phyloP scores from a whole-genome alignment of 768 basidiomycete species.

The Lactarius sanguifluus region DNA sequence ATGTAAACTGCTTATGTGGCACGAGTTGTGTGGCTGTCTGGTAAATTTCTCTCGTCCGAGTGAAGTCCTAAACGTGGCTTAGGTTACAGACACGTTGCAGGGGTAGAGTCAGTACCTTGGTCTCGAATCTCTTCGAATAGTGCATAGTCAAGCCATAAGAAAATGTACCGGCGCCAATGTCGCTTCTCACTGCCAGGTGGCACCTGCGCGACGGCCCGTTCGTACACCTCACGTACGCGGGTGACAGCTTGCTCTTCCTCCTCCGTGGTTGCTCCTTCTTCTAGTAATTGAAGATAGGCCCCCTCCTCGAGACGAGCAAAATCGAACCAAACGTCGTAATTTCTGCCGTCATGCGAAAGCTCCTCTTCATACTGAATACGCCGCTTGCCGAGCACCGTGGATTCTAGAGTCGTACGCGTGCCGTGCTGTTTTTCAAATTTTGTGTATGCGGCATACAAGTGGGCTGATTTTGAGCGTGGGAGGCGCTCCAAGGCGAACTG shows the following conservation, averaged over 20 bases:
- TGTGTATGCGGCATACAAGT: constrained; percentile 89
- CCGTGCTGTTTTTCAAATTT: constrained; percentile 99
- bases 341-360: constrained; percentile 82
- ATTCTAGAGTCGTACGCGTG: constrained; percentile 80
- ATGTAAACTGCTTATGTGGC: constrained; percentile 96
- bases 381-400: constrained; percentile 95
- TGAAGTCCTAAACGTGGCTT: constrained; percentile 59
- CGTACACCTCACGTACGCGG: constrained; percentile 90
- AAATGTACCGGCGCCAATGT: constrained; percentile 87
- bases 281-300: constrained; percentile 70
- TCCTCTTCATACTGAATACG: constrained; percentile 99
- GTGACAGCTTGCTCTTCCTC: constrained; percentile 61
- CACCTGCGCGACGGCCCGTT: constrained; percentile 91
- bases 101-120: constrained; percentile 54
- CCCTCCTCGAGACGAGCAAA: constrained; percentile 92
- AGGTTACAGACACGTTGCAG: neutral
- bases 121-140: constrained; percentile 96
- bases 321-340: constrained; percentile 99
- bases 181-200: constrained; percentile 93
- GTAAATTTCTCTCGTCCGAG: constrained; percentile 86
- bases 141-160: constrained; percentile 94
- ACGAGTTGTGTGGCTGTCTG: constrained; percentile 85
- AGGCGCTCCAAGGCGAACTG: constrained; percentile 95
- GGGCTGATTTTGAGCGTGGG: constrained; percentile 86
- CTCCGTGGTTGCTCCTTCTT: constrained; percentile 70